Base-by-base conservation (phyloP, 2,329 filamentous ascomycete genomes). In the Aureobasidium mangrovei region DNA sequence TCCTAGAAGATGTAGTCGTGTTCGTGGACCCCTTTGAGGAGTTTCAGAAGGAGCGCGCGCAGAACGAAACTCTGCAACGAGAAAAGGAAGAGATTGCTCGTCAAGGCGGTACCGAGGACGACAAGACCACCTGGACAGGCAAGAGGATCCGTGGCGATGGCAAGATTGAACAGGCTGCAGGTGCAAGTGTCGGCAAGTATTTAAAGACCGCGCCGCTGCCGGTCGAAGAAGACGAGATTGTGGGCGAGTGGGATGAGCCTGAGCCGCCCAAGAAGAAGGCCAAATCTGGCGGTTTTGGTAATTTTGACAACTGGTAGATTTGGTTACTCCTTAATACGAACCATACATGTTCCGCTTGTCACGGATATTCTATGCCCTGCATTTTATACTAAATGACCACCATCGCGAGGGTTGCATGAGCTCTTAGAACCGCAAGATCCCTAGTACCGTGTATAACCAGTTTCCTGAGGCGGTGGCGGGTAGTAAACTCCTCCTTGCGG, bases 1-100 rank as follows among this genome's bases (percentile, higher is more conserved):
- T 82, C 57, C 93, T 98, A 63, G 80, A 85, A 61, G 86, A 94
- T 56, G 77, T 96, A 0, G 83, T 88, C 0, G 82, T 98, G 4
- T 93, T 94, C 60, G 81, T 97, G 5, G 91, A 98, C 67, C 93
- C 93, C 0, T 98, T 98, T 65, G 90, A 90, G 58, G 91, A 97
- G 70, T 98, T 95, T 65, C 76, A 89, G 65, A 86, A 85, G 61
- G 79, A 91, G 65, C 61, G 72, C 9, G 64, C 64, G 7, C 72
- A 74, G 41, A 72, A 71, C 54, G 74, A 77, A 46, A 85, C 83
- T 61, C 76, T 77, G 41, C 79, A 86, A 54, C 75, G 78, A 54
- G 85, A 79, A 53, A 78, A 80, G 57, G 83, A 83, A 57, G 80
- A 84, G 61, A 74, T 87, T 8, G 75, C 76, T 64, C 73, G 74